These are phyloP conservation scores for Pseudohyphozyma bogoriensis DNA, from an alignment of 768 basidiomycete genomes.

Conservation along the genomic window DNA sequence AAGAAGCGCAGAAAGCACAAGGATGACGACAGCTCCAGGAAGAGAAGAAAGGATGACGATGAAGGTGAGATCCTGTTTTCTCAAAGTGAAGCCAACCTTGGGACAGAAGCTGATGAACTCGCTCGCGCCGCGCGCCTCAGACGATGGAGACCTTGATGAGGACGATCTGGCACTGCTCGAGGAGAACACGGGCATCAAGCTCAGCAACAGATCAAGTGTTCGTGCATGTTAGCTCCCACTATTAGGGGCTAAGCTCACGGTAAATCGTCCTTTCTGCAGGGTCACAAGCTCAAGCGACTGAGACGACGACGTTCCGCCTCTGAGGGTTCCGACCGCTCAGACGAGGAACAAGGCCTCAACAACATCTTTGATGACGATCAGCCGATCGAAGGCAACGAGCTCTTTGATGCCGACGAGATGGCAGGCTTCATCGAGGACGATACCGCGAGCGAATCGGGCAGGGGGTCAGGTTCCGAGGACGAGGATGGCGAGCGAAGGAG, in stretches of 20 bases:
- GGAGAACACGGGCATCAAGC: slow-evolving; percentile 66
- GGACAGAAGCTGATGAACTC: background rate
- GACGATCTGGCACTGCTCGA: slow-evolving; percentile 70
- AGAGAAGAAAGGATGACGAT: slow-evolving; percentile 10
- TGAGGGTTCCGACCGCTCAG: slow-evolving; percentile 44
- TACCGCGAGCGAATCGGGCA: slow-evolving; percentile 48
- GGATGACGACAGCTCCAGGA: slow-evolving; percentile 9
- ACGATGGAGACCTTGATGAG: slow-evolving; percentile 54
- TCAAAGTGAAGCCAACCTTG: too few relatives aligned
- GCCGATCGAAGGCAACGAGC: slow-evolving; percentile 47
- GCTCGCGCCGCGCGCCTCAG: background rate
- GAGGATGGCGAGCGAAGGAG: slow-evolving; percentile 59
- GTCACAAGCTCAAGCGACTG: slow-evolving; percentile 60
- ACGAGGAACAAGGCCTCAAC: slow-evolving; percentile 44
- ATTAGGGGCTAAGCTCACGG: too few relatives aligned
- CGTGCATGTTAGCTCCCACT: background rate
- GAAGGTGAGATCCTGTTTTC: slow-evolving; percentile 5
- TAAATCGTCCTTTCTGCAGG: too few relatives aligned
- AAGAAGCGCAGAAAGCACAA: slow-evolving; percentile 10
- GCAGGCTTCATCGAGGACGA: slow-evolving; percentile 57
- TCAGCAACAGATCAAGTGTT: slow-evolving; percentile 10
- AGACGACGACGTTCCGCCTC: slow-evolving; percentile 61
- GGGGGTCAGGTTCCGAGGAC: slow-evolving; percentile 61
- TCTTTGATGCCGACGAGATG: slow-evolving; percentile 84
- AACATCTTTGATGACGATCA: slow-evolving; percentile 83